Evolutionary conservation across 2,329 filamentous ascomycete species (phyloP).

Genomic region (Clonostachys byssicola): DNA sequence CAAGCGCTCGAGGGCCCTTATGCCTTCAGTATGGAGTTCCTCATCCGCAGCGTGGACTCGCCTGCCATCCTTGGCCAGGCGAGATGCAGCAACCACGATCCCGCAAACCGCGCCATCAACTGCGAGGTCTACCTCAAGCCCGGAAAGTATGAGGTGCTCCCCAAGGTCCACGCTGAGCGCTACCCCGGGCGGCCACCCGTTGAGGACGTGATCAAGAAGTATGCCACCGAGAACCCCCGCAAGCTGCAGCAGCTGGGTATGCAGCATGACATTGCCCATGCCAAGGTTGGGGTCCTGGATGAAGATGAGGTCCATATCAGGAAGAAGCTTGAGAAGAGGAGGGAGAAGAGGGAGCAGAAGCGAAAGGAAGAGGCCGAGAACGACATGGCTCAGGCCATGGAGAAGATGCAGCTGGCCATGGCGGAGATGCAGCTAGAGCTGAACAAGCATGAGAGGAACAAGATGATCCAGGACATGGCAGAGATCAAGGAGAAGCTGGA

Average conservation of each 20-base stretch:
- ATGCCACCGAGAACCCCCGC: slow-evolving; percentile 43
- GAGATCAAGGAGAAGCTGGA: too few species aligned
- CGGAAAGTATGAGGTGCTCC: slow-evolving; percentile 63
- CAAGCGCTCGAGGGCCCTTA: slow-evolving; percentile 38
- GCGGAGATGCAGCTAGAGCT: background rate
- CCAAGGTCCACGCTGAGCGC: slow-evolving; percentile 58
- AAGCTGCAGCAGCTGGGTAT: slow-evolving; percentile 59
- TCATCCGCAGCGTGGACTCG: slow-evolving; percentile 23
- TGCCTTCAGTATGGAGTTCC: slow-evolving; percentile 33
- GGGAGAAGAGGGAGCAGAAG: slow-evolving; percentile 13
- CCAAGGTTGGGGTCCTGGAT: slow-evolving; percentile 49
- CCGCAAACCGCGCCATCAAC: slow-evolving; percentile 52
- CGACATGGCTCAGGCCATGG: slow-evolving; percentile 13
- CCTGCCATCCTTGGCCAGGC: slow-evolving; percentile 1
- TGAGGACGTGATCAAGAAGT: slow-evolving; percentile 53
- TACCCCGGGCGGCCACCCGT: slow-evolving; percentile 40
- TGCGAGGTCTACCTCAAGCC: slow-evolving; percentile 67
- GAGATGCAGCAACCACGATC: slow-evolving; percentile 11
- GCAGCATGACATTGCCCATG: slow-evolving; percentile 59
- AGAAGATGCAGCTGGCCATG: slow-evolving; percentile 13
- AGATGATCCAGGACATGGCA: too few species aligned
- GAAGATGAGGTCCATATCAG: slow-evolving; percentile 33
- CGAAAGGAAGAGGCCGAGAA: slow-evolving; percentile 7
- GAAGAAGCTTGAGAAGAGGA: slow-evolving; percentile 17
- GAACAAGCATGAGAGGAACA: too few species aligned